phyloP scores from a whole-genome alignment of 257 asterid species.

The Nemophila menziesii region DNA sequence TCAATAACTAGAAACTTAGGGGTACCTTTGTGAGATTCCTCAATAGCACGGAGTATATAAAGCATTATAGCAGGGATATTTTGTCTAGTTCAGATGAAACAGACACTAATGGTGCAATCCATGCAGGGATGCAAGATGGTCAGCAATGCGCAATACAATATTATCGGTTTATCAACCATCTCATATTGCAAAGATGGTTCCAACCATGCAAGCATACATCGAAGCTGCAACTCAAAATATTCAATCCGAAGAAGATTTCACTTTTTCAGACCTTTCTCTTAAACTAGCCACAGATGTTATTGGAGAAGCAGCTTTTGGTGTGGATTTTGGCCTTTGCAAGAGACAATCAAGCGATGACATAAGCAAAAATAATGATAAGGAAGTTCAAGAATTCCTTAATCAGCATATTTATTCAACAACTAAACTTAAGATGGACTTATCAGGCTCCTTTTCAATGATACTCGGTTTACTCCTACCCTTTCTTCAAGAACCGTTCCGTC shows the following conservation, averaged over 20 bases:
- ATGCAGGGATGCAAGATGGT: conserved; percentile 80
- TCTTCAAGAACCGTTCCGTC: conserved; percentile 83
- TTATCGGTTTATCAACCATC: conserved; percentile 87
- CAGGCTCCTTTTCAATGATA: conserved; percentile 76
- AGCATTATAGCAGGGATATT: too few species aligned
- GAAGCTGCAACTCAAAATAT: conserved; percentile 48
- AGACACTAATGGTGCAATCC: too few species aligned
- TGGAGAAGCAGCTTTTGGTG: conserved; percentile 91
- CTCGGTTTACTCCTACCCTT: conserved; percentile 67
- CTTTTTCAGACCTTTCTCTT: conserved; percentile 74
- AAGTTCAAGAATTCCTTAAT: conserved; percentile 58
- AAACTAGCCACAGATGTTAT: conserved; percentile 81
- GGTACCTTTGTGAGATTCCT: too few species aligned
- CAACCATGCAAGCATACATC: conserved; percentile 71
- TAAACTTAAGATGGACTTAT: conserved; percentile 88
- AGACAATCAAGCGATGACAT: conserved; percentile 16
- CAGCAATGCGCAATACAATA: conserved; percentile 80
- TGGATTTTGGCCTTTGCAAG: conserved; percentile 75
- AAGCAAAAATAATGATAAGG: conserved; percentile 18
- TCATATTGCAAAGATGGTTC: conserved; percentile 69
- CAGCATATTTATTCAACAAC: conserved; percentile 88
- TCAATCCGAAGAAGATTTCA: conserved; percentile 38
- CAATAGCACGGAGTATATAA: too few species aligned
- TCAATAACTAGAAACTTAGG: too few species aligned
- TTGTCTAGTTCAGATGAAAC: too few species aligned